Conservation (phyloP, 2,329 filamentous ascomycete genomes). For the Cadophora gregata region DNA sequence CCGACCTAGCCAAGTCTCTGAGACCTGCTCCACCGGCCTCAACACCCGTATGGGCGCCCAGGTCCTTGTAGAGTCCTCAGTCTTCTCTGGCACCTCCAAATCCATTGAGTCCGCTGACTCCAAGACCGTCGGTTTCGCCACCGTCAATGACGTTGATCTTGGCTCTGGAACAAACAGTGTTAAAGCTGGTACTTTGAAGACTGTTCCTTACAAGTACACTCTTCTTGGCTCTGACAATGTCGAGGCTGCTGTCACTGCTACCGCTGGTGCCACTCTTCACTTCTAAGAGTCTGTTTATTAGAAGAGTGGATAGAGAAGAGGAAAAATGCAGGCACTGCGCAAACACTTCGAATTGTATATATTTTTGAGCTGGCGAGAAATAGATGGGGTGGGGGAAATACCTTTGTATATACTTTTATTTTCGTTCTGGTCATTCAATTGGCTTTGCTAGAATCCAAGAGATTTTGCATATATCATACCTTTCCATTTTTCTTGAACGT, state of each 20-base stretch:
- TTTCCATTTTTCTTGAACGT: not conserved
- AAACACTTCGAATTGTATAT: not conserved
- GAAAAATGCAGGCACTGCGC: not conserved
- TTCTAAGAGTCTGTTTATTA: slow-evolving; percentile 36
- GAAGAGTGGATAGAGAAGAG: too few relatives aligned
- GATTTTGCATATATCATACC: not conserved
- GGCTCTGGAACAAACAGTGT: slow-evolving; percentile 56
- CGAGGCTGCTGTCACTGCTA: slow-evolving; percentile 38
- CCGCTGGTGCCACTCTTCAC: slow-evolving; percentile 45
- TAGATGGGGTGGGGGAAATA: not conserved
- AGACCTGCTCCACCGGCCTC: slow-evolving; percentile 55
- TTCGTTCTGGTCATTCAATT: not conserved
- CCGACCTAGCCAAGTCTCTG: slow-evolving; percentile 45
- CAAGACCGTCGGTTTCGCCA: slow-evolving; percentile 49
- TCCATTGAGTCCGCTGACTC: slow-evolving; percentile 51
- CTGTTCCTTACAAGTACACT: slow-evolving; percentile 59
- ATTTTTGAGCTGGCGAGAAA: not conserved
- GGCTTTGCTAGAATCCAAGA: not conserved
- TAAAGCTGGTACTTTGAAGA: slow-evolving; percentile 55
- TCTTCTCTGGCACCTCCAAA: slow-evolving; percentile 53
- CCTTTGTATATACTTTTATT: not conserved
- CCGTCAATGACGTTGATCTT: slow-evolving; percentile 53
- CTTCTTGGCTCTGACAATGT: slow-evolving; percentile 19
- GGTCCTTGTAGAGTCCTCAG: slow-evolving; percentile 61
- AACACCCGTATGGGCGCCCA: slow-evolving; percentile 63